These are phyloP conservation scores for Trypanosoma vivax DNA, from an alignment of 208 protist species.

Conservation along the genomic window DNA sequence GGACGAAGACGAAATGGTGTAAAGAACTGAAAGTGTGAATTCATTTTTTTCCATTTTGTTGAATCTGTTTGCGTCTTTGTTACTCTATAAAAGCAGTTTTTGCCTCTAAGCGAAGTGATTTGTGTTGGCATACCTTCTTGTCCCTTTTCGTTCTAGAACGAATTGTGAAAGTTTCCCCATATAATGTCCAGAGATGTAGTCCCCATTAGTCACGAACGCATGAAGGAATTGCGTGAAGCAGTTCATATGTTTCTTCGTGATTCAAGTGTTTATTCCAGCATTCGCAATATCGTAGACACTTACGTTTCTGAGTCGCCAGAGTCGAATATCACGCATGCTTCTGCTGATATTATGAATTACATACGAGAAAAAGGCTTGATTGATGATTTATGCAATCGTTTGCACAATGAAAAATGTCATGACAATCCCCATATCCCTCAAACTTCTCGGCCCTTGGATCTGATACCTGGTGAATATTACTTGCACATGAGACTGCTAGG, in stretches of 20 bases:
- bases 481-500: conserved; percentile 73
- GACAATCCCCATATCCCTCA: not conserved
- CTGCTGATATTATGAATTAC: conserved; percentile 77
- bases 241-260: conserved; percentile 82
- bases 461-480: conserved; percentile 45
- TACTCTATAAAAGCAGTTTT: not conserved
- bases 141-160: not conserved
- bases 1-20: conserved; percentile 10
- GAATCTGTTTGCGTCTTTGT: not conserved
- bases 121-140: not conserved
- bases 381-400: conserved; percentile 49
- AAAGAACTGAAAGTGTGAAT: not conserved
- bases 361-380: conserved; percentile 81
- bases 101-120: not conserved
- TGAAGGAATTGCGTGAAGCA: conserved; percentile 65
- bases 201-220: conserved; percentile 27
- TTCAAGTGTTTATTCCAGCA: conserved; percentile 80
- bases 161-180: conserved; percentile 1
- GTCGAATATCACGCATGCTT: conserved; percentile 21
- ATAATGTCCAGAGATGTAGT: conserved; percentile 21
- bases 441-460: conserved; percentile 9
- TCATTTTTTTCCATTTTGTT: not conserved
- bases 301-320: conserved; percentile 69
- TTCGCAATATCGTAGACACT: conserved; percentile 83
- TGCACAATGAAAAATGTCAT: conserved; percentile 27